Evolutionary conservation across 2,329 filamentous ascomycete species (phyloP).

Genomic region (Beauveria sp.): DNA sequence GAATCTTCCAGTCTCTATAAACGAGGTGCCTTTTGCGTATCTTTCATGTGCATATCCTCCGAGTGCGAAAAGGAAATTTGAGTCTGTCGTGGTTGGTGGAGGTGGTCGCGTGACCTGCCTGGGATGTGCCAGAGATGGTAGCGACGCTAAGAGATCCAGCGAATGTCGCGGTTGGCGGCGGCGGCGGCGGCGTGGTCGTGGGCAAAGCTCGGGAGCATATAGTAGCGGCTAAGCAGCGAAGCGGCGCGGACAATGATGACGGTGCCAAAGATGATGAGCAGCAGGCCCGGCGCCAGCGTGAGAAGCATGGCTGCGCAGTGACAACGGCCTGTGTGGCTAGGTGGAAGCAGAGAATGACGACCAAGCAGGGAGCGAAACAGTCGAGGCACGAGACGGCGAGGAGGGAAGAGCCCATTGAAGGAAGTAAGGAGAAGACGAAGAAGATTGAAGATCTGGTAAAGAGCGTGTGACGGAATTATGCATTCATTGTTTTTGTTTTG

Average conservation of each 20-base stretch:
- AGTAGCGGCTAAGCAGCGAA: constrained; percentile 10
- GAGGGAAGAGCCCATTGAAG: background rate
- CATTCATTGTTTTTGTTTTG: background rate
- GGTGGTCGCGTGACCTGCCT: constrained; percentile 5
- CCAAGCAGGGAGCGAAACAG: background rate
- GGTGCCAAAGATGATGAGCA: constrained; percentile 10
- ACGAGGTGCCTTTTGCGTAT: background rate
- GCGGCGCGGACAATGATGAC: constrained; percentile 7
- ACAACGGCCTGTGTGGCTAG: background rate
- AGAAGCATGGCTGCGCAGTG: constrained; percentile 7
- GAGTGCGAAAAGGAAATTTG: background rate
- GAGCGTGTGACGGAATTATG: background rate
- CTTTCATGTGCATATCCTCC: background rate
- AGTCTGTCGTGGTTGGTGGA: constrained; percentile 1
- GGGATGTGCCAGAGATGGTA: background rate
- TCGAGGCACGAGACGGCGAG: background rate
- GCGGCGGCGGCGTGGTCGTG: background rate
- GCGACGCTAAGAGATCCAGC: constrained; percentile 5
- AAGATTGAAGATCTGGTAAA: background rate
- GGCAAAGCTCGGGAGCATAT: constrained; percentile 6
- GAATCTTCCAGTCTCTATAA: background rate
- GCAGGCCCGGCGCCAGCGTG: constrained; percentile 7
- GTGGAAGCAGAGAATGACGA: background rate
- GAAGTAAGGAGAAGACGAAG: background rate
- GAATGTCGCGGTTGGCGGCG: constrained; percentile 6